Evolutionary conservation across 1,284 basidiomycete genomes (phyloP).

Genomic region (Malassezia equina): DNA sequence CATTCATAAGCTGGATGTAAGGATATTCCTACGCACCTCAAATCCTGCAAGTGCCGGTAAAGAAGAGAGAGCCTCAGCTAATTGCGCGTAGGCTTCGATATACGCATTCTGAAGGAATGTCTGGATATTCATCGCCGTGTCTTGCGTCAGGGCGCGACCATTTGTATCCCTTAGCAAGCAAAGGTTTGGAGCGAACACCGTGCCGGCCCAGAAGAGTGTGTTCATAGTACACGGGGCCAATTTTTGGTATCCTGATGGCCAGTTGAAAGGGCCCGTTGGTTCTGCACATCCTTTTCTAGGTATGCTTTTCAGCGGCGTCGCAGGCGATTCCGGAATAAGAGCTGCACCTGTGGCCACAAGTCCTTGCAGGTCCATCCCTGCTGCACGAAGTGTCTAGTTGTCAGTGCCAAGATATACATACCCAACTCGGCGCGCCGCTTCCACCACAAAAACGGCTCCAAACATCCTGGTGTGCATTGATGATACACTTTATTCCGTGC

Average conservation of each 20-base stretch:
- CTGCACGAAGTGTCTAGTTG: conserved; percentile 29
- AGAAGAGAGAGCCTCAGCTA: conserved; percentile 62
- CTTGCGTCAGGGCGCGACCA: neutral
- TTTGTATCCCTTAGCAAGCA: conserved; percentile 10
- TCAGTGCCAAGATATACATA: neutral
- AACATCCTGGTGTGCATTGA: conserved; percentile 58
- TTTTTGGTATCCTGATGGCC: conserved; percentile 47
- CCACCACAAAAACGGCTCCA: conserved; percentile 92
- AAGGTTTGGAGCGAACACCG: conserved; percentile 66
- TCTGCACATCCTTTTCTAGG: conserved; percentile 19
- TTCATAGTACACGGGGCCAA: conserved; percentile 49
- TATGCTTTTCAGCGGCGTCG: neutral
- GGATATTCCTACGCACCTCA: conserved; percentile 51
- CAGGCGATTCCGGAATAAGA: conserved; percentile 27
- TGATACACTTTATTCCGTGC: conserved; percentile 71
- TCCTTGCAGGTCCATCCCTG: conserved; percentile 25
- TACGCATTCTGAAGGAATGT: conserved; percentile 72
- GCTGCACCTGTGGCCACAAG: conserved; percentile 38
- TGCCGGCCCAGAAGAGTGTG: conserved; percentile 46
- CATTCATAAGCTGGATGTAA: conserved; percentile 60
- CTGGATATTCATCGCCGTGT: conserved; percentile 55
- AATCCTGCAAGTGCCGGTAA: conserved; percentile 77
- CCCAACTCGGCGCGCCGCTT: conserved; percentile 57
- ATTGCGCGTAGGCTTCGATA: conserved; percentile 63
- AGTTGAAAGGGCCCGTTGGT: conserved; percentile 37